These are phyloP conservation scores for Suillus alpinus DNA, from an alignment of 768 basidiomycete genomes.

Conservation along the genomic window DNA sequence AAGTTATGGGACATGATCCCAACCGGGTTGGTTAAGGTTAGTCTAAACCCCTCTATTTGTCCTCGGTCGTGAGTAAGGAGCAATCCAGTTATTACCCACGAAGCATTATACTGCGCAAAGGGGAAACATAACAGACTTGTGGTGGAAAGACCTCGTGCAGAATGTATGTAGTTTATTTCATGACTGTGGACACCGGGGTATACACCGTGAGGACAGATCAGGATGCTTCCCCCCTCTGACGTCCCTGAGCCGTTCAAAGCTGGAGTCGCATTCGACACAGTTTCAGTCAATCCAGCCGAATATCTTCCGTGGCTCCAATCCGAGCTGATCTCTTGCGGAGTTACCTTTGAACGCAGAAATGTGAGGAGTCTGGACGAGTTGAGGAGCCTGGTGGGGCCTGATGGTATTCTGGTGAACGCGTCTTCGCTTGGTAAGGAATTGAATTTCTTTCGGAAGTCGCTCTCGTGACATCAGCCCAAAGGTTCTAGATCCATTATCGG, in stretches of 20 bases:
- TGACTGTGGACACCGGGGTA: background rate
- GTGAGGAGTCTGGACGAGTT: conserved; percentile 47
- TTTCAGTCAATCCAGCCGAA: conserved; percentile 46
- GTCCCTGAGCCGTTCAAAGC: conserved; percentile 32
- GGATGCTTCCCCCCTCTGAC: conserved; percentile 28
- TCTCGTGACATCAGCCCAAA: conserved; percentile 13
- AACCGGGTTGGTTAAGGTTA: conserved; percentile 39
- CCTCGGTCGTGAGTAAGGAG: conserved; percentile 3
- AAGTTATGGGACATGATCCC: conserved; percentile 49
- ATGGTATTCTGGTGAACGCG: conserved; percentile 53
- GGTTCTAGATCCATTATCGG: conserved; percentile 76
- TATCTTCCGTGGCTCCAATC: conserved; percentile 51
- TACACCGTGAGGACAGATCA: conserved; percentile 26
- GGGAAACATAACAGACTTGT: conserved; percentile 23
- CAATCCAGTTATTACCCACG: conserved; percentile 36
- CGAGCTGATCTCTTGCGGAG: conserved; percentile 37
- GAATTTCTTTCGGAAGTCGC: background rate
- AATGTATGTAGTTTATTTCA: conserved; percentile 29
- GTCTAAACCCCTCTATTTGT: conserved; percentile 3
- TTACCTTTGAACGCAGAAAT: conserved; percentile 41
- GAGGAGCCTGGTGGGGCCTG: conserved; percentile 33
- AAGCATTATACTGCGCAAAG: conserved; percentile 27
- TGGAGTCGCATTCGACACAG: conserved; percentile 45
- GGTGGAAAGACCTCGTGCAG: conserved; percentile 39
- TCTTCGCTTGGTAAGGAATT: conserved; percentile 45